Conservation (phyloP, 1,139 yeast genomes). For the Saccharomycopsis hybrid region DNA sequence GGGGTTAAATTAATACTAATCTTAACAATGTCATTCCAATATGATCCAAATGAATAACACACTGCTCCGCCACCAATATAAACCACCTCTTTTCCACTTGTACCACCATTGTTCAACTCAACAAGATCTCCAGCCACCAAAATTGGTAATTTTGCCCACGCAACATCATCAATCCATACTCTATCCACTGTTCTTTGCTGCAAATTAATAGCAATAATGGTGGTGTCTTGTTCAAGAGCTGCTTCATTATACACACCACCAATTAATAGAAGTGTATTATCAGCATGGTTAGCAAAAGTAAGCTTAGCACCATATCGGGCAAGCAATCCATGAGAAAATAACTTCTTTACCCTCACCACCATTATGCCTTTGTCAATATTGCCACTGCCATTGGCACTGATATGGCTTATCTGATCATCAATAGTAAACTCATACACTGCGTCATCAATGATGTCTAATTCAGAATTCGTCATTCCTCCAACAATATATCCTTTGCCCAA, state of each 20-base stretch:
- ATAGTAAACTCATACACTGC: constrained; percentile 33
- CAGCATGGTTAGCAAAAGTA: constrained; percentile 24
- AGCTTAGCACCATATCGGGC: constrained; percentile 45
- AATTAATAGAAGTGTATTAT: constrained; percentile 36
- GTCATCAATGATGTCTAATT: constrained; percentile 30
- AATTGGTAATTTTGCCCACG: constrained; percentile 45
- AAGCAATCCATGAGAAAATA: constrained; percentile 26
- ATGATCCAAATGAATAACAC: constrained; percentile 78
- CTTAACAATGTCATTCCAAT: constrained; percentile 39
- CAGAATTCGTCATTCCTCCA: constrained; percentile 46
- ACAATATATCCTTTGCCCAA: constrained; percentile 37
- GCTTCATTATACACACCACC: constrained; percentile 54
- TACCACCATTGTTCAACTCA: constrained; percentile 4
- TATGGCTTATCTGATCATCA: constrained; percentile 14
- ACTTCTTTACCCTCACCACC: background rate
- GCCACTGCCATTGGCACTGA: background rate
- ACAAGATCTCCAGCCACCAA: constrained; percentile 53
- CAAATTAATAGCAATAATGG: constrained; percentile 35
- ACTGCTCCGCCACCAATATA: constrained; percentile 74
- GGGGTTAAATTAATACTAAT: constrained; percentile 12
- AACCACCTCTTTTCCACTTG: constrained; percentile 7
- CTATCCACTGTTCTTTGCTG: constrained; percentile 21
- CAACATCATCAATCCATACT: constrained; percentile 28
- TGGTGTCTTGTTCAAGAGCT: constrained; percentile 34
- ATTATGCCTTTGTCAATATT: background rate